phyloP scores from a whole-genome alignment of 176 grass and related monocot species.

The barley (Hordeum vulgare) region DNA sequence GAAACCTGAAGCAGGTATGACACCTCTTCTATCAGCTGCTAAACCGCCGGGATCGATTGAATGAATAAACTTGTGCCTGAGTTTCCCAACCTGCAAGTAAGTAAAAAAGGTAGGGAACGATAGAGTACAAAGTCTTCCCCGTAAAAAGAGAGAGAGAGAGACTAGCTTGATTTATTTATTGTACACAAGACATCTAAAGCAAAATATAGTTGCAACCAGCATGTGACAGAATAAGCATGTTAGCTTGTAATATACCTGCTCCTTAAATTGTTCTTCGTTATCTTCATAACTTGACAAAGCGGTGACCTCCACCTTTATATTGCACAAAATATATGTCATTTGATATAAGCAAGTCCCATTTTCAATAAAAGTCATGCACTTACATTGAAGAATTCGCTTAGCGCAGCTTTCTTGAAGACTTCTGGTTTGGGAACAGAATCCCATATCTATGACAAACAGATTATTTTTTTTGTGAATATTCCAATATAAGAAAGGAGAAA shows the following conservation, averaged over 20 bases:
- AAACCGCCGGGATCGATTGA: conserved; percentile 75
- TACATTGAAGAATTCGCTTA: conserved; percentile 94
- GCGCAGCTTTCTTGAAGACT: conserved; percentile 65
- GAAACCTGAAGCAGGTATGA: conserved; percentile 86
- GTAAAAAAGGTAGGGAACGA: neutral
- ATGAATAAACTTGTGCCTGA: conserved; percentile 67
- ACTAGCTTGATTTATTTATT: neutral
- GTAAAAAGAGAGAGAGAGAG: neutral
- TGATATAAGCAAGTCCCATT: neutral
- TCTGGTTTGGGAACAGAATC: conserved; percentile 70
- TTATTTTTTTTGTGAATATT: neutral
- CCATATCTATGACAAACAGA: conserved; percentile 70
- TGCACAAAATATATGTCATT: conserved; percentile 18
- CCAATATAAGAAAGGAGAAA: conserved; percentile 19
- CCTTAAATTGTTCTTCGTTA: conserved; percentile 74
- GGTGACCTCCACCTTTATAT: conserved; percentile 78
- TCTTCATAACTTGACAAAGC: conserved; percentile 90
- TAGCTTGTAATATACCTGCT: conserved; percentile 47
- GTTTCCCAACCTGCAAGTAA: conserved; percentile 51
- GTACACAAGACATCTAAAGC: neutral
- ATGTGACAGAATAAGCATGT: neutral
- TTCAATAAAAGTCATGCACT: conserved; percentile 33
- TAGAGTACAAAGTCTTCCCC: neutral
- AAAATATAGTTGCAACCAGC: conserved; percentile 1
- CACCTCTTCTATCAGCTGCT: conserved; percentile 86